phyloP scores from a whole-genome alignment of 163 green algal species.

The Trebouxia gelatinosa region DNA sequence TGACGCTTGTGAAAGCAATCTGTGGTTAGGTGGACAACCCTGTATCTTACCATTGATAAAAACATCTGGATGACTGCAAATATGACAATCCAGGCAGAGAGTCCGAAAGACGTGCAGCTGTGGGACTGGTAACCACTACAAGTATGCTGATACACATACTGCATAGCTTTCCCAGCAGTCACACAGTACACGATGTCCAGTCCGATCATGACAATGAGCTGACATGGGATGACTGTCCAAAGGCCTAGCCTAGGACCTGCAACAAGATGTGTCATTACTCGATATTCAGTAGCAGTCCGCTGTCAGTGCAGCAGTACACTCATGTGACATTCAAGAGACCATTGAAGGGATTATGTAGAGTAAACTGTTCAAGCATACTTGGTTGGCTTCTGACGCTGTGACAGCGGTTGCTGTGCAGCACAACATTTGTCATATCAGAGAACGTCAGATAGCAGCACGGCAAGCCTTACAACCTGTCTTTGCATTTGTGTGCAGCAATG shows the following conservation, averaged over 20 bases:
- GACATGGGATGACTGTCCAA: slow-evolving; percentile 37
- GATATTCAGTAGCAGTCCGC: background rate
- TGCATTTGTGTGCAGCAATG: background rate
- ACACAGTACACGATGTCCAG: slow-evolving; percentile 36
- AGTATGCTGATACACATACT: slow-evolving; percentile 18
- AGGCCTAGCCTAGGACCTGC: background rate
- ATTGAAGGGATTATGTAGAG: background rate
- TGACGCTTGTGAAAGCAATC: too few relatives aligned
- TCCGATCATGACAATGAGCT: slow-evolving; percentile 36
- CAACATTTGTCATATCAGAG: background rate
- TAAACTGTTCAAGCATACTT: background rate
- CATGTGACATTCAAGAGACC: background rate
- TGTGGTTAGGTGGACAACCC: too few relatives aligned
- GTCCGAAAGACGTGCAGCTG: slow-evolving; percentile 28
- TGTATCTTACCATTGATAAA: slow-evolving; percentile 16
- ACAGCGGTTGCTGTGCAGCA: background rate
- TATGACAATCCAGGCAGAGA: slow-evolving; percentile 41
- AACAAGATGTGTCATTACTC: background rate
- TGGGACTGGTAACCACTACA: background rate
- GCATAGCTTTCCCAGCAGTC: slow-evolving; percentile 25
- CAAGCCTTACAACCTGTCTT: background rate
- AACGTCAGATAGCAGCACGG: background rate
- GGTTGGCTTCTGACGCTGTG: background rate
- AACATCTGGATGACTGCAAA: slow-evolving; percentile 36
- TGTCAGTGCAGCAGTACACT: background rate